Percentiles rank a stretch among this genome's conserved stretches.
phyloP scores from a whole-genome alignment of 148 eudicot genomes.

The Cornus suecica region DNA sequence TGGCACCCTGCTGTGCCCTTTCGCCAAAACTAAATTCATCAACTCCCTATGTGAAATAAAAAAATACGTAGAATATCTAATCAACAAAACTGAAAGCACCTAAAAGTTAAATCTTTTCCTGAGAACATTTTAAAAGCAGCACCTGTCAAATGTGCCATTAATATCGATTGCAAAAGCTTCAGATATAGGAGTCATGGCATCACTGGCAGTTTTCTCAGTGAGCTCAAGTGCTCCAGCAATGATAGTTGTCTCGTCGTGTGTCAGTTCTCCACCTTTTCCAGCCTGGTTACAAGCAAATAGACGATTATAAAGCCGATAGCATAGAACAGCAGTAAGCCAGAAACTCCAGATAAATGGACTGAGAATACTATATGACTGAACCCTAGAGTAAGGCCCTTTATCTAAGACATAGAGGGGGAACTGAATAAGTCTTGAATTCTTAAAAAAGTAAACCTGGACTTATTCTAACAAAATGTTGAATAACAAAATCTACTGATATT shows the following conservation, averaged over 20 bases:
- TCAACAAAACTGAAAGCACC: neutral
- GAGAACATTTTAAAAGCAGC: slow-evolving; percentile 12
- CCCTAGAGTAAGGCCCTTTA: too few species aligned
- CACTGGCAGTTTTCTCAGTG: slow-evolving; percentile 71
- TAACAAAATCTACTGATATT: too few species aligned
- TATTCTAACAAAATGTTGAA: too few species aligned
- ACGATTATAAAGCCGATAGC: neutral
- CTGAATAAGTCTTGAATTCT: too few species aligned
- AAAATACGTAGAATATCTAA: slow-evolving; percentile 9
- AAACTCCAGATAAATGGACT: neutral
- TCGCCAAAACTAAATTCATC: slow-evolving; percentile 75
- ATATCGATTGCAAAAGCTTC: slow-evolving; percentile 76
- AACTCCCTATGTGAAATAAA: slow-evolving; percentile 35
- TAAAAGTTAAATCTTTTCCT: neutral
- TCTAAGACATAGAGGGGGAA: too few species aligned
- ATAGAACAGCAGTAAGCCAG: slow-evolving; percentile 4
- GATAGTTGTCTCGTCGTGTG: slow-evolving; percentile 93
- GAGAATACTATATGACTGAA: neutral
- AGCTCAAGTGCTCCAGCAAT: slow-evolving; percentile 93
- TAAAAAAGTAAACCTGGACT: too few species aligned
- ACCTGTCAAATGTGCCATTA: slow-evolving; percentile 82
- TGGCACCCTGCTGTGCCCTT: slow-evolving; percentile 88
- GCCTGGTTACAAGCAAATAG: slow-evolving; percentile 42
- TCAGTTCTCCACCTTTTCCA: slow-evolving; percentile 93
- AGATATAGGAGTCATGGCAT: slow-evolving; percentile 86